phyloP scores from a whole-genome alignment of 257 asterid genomes.

The Petunia axillaris region DNA sequence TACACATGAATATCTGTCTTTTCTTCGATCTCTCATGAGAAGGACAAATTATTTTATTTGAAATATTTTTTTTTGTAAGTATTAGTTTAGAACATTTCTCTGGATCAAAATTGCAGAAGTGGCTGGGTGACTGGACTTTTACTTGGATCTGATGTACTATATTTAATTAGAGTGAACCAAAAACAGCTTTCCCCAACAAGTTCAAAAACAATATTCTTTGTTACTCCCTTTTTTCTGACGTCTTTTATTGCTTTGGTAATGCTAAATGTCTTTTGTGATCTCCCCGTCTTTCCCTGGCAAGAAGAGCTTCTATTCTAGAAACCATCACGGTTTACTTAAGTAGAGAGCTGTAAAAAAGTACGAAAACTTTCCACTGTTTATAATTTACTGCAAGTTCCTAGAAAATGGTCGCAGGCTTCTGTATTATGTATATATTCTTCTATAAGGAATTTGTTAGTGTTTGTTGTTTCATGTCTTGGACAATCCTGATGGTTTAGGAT shows the following conservation, averaged over 20 bases:
- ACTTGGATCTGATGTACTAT: conserved; percentile 22
- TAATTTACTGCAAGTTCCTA: no score
- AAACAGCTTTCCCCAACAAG: not conserved
- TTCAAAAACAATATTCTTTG: not conserved
- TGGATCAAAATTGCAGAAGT: not conserved
- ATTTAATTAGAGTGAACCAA: not conserved
- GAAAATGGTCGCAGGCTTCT: no score
- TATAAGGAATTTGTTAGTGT: no score
- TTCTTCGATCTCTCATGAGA: conserved; percentile 6
- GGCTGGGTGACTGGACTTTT: conserved; percentile 25
- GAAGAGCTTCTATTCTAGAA: no score
- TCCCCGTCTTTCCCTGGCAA: not conserved
- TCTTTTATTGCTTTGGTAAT: not conserved
- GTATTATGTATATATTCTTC: no score
- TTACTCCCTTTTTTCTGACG: conserved; percentile 8
- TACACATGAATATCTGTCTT: conserved; percentile 21
- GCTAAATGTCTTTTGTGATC: not conserved
- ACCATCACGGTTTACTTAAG: no score
- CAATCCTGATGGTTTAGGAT: no score
- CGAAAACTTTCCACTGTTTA: no score
- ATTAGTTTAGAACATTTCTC: not conserved
- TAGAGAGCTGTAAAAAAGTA: no score
- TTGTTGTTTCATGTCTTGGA: no score
- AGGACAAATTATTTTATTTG: not conserved
- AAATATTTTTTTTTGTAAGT: not conserved